Percentiles rank a stretch among this genome's conserved stretches.
Evolutionary conservation across 805 yeast genomes (phyloP).

Genomic region (Myxozyma melibiosi): DNA sequence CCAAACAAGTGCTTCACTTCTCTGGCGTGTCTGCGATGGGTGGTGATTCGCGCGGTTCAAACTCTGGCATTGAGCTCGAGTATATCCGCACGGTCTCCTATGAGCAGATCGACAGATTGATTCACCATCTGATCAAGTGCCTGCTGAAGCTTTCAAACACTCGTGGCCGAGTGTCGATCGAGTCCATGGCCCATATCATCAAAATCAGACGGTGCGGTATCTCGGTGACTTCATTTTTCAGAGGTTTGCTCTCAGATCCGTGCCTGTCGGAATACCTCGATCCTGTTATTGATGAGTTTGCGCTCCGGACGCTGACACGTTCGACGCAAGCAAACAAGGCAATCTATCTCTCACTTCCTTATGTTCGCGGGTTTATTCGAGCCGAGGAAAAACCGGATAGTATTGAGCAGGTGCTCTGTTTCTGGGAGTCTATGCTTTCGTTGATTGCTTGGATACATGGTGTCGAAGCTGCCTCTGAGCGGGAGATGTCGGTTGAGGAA

Average conservation of each 20-base stretch:
- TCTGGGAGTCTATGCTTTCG: slow-evolving; percentile 11
- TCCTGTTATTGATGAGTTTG: slow-evolving; percentile 3
- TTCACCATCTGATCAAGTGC: slow-evolving; percentile 6
- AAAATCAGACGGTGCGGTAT: slow-evolving; percentile 6
- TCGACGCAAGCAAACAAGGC: slow-evolving; percentile 5
- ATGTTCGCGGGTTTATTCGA: slow-evolving; percentile 7
- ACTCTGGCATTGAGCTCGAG: background rate
- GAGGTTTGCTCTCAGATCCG: slow-evolving; percentile 5
- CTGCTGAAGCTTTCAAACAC: slow-evolving; percentile 12
- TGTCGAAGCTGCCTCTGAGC: background rate
- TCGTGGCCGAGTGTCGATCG: slow-evolving; percentile 11
- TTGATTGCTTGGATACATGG: slow-evolving; percentile 14
- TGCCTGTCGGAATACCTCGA: background rate
- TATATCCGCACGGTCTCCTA: slow-evolving; percentile 11
- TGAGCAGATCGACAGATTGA: slow-evolving; percentile 11
- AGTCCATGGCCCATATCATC: slow-evolving; percentile 13
- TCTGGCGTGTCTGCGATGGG: background rate
- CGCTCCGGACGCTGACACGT: background rate
- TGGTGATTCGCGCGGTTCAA: background rate
- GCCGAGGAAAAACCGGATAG: slow-evolving; percentile 8
- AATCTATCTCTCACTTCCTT: slow-evolving; percentile 9
- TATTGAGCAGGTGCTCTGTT: slow-evolving; percentile 11
- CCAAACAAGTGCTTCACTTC: background rate
- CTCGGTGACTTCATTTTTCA: slow-evolving; percentile 3
- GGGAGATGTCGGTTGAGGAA: slow-evolving; percentile 14